These are phyloP conservation scores for Stentor roeselii DNA, from an alignment of 73 alveolate species.

Conservation along the genomic window DNA sequence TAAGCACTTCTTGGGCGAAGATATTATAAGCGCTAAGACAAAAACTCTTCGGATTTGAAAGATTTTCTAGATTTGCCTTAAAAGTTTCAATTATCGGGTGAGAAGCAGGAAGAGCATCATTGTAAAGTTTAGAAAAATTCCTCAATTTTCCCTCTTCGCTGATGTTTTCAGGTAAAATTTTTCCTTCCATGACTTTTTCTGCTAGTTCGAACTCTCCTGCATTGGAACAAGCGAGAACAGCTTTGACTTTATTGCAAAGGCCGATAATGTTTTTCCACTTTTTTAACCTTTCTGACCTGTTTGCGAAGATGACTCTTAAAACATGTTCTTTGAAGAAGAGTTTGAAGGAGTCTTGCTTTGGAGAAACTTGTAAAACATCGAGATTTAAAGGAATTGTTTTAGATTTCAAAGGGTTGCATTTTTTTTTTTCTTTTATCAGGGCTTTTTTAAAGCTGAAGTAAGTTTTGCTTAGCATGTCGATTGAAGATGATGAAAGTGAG, in stretches of 20 bases:
- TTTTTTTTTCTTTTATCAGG: neutral
- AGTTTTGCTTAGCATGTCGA: neutral
- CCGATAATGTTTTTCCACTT: neutral
- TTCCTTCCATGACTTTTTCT: constrained; percentile 2
- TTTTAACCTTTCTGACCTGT: neutral
- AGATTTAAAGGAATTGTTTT: neutral
- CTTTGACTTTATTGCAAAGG: neutral
- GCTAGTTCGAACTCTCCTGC: neutral
- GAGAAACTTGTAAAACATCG: neutral
- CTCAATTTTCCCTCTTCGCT: neutral
- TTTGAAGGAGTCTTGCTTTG: neutral
- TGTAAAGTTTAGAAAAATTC: neutral
- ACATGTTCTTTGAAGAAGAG: neutral
- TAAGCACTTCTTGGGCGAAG: neutral
- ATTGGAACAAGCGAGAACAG: constrained; percentile 1
- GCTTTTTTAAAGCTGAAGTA: neutral
- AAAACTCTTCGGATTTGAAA: neutral
- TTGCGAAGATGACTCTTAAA: neutral
- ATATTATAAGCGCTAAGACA: no score
- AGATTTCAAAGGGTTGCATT: neutral
- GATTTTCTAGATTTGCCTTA: neutral
- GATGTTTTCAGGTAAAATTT: neutral
- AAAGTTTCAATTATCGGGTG: neutral
- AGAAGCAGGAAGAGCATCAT: neutral
- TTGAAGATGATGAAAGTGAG: neutral